phyloP scores from a whole-genome alignment of 345 rosid genomes.

The Eucalyptus coolabah region DNA sequence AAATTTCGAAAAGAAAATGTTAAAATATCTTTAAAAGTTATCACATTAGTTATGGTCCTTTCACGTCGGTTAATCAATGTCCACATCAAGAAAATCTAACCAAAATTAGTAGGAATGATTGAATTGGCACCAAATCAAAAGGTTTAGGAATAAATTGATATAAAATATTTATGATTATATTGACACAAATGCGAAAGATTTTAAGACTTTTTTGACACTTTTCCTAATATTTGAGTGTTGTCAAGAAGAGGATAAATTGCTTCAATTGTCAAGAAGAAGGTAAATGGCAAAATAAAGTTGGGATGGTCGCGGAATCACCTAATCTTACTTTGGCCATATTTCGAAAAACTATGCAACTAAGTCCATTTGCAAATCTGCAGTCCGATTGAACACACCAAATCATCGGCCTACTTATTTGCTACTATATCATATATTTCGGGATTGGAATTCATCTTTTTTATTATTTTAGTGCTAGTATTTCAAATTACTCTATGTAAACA shows the following conservation, averaged over 20 bases:
- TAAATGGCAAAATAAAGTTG: background rate
- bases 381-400: background rate
- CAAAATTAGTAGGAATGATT: too few species aligned
- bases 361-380: background rate
- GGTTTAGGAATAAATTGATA: rapidly evolving
- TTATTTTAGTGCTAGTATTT: background rate
- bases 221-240: background rate
- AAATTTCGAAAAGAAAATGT: too few species aligned
- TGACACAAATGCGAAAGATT: too few species aligned
- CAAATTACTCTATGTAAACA: background rate
- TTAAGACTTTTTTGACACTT: too few species aligned
- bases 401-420: background rate
- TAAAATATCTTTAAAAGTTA: too few species aligned
- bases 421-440: background rate
- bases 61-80: too few species aligned
- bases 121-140: too few species aligned
- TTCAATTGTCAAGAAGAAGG: background rate
- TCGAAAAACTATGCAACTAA: background rate
- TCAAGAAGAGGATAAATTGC: background rate
- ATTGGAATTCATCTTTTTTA: background rate
- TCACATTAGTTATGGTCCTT: too few species aligned
- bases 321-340: background rate
- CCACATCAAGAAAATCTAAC: rapidly evolving
- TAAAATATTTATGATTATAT: too few species aligned
- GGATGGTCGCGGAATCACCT: background rate